Evolutionary conservation across 495 filamentous ascomycete genomes (phyloP).

Genomic region (Cairneyella variabilis): DNA sequence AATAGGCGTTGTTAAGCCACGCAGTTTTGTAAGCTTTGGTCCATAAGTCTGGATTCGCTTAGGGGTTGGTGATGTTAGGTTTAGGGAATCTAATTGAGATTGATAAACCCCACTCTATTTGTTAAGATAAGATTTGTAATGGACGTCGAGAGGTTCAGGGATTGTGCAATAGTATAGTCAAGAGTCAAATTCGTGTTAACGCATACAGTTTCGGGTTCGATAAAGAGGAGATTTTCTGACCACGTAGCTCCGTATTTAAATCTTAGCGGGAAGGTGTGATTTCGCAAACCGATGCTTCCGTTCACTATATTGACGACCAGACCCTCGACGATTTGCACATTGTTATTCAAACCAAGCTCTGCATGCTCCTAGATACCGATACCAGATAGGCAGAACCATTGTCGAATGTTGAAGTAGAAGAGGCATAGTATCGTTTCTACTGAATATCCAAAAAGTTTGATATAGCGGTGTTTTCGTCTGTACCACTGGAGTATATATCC

Average conservation of each 20-base stretch:
- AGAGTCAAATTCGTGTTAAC: conserved; percentile 42
- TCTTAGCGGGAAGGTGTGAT: conserved; percentile 36
- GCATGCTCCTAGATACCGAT: conserved; percentile 15
- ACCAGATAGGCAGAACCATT: background rate
- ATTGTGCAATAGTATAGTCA: conserved; percentile 27
- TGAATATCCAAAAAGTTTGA: conserved; percentile 39
- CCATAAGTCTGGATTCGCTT: conserved; percentile 29
- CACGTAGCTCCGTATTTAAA: conserved; percentile 31
- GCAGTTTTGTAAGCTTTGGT: conserved; percentile 39
- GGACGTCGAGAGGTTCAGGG: background rate
- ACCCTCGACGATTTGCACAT: conserved; percentile 34
- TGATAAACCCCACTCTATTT: conserved; percentile 39
- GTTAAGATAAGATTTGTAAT: conserved; percentile 27
- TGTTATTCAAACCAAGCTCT: conserved; percentile 32
- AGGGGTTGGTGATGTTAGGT: conserved; percentile 22
- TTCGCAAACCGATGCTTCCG: conserved; percentile 43
- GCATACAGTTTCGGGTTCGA: conserved; percentile 41
- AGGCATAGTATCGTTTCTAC: conserved; percentile 26
- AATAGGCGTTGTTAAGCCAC: conserved; percentile 33
- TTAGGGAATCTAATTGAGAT: conserved; percentile 29
- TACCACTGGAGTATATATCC: conserved; percentile 32
- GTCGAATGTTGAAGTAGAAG: background rate
- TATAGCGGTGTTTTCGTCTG: conserved; percentile 23
- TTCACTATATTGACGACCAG: conserved; percentile 37
- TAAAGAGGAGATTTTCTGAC: conserved; percentile 42